Base-by-base conservation (phyloP, 2,329 filamentous ascomycete genomes). In the Geosmithia morbida region DNA sequence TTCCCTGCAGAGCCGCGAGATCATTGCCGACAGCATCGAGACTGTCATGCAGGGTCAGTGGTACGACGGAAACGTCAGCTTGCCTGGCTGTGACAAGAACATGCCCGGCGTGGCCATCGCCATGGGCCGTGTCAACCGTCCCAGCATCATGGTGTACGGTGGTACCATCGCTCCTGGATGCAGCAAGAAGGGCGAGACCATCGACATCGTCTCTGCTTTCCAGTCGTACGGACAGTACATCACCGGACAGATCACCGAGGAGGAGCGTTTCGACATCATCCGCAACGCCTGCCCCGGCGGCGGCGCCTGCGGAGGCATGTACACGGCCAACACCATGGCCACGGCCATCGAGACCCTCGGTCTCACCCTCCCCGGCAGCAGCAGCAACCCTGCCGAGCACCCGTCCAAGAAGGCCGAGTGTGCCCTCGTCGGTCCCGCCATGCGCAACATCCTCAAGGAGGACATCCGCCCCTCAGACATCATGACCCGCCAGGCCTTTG, bases 41-140 rank as follows among this genome's bases (percentile, higher is more conserved):
- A 97, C 92, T 5, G 92, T 98, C 57, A 98, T 97, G 89, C 84
- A 88, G 55, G 92, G 88, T 16, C 92, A 98, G 68, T 97, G 89
- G 88, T 97, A 98, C 63, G 92, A 98, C 65, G 90, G 81, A 56
- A 97, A 97, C 66, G 85, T 98, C 61, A 94, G 87, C 47, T 85
- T 98, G 57, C 92, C 92, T 14, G 92, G 92, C 45, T 98, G 92
- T 67, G 92, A 98, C 76, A 98, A 98, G 80, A 98, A 98, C 70
- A 97, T 98, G 92, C 88, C 88, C 1, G 86, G 86, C 65, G 86
- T 92, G 13, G 69, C 88, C 57, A 92, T 92, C 59, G 92, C 89
- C 48, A 96, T 96, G 86, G 90, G 88, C 39, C 79, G 92, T 56
- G 81, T 96, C 54, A 97, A 98, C 71, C 75, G 92, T 44, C 92